Evolutionary conservation across 2,329 filamentous ascomycete genomes (phyloP).

Genomic region (Westerdykella ornata): DNA sequence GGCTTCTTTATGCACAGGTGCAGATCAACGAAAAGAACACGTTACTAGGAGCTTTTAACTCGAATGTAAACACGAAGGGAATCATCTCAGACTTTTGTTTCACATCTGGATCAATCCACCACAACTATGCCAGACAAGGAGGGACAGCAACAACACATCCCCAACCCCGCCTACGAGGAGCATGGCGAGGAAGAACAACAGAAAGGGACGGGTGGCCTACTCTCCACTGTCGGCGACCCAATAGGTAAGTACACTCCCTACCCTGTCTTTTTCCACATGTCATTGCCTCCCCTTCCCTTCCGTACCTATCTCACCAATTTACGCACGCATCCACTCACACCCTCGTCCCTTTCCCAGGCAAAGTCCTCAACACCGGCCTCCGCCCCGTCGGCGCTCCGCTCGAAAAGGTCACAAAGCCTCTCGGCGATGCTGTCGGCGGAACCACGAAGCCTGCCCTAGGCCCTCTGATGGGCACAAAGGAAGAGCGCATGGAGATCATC

Average conservation of each 20-base stretch:
- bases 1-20: too few relatives aligned
- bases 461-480: constrained; percentile 29
- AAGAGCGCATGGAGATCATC: constrained; percentile 32
- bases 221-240: constrained; percentile 28
- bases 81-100: too few relatives aligned
- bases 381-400: constrained; percentile 36
- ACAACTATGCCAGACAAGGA: constrained; percentile 3
- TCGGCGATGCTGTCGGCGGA: constrained; percentile 34
- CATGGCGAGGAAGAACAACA: constrained; percentile 11
- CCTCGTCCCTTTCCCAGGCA: constrained; percentile 17
- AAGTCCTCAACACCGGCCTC: constrained; percentile 34
- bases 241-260: constrained; percentile 16
- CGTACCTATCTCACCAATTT: background rate
- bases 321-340: constrained; percentile 9
- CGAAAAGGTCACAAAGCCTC: constrained; percentile 34
- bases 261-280: background rate
- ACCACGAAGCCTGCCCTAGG: constrained; percentile 32
- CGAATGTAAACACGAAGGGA: too few relatives aligned
- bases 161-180: constrained; percentile 11
- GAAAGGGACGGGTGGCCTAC: constrained; percentile 21
- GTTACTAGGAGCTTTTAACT: too few relatives aligned
- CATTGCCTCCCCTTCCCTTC: background rate
- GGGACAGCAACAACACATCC: constrained; percentile 22
- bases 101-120: too few relatives aligned
- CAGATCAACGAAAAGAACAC: too few relatives aligned